A percentile compares a stretch with the other conserved stretches of the same genome.
Evolutionary conservation across 2,329 filamentous ascomycete genomes (phyloP).

Genomic region (Cadophora gregata): DNA sequence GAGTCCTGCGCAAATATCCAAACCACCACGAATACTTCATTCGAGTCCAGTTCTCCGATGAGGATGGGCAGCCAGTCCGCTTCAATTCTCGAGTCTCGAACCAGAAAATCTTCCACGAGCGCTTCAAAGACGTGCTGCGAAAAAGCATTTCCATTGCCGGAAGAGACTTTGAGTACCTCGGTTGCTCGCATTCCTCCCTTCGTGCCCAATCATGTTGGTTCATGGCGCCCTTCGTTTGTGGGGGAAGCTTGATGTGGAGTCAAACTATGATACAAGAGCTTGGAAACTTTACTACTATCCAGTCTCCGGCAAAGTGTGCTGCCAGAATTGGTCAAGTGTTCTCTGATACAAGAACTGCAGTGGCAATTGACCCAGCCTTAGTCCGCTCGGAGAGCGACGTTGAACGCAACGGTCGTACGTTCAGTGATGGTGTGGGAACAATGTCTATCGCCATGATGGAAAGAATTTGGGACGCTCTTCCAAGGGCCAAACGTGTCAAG

Average conservation of each 20-base stretch:
- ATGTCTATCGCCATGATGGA: conserved; percentile 66
- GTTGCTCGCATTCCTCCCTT: conserved; percentile 81
- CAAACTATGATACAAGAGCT: conserved; percentile 51
- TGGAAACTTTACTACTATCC: conserved; percentile 57
- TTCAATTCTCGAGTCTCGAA: conserved; percentile 60
- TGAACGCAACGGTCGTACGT: conserved; percentile 60
- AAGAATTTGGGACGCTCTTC: conserved; percentile 63
- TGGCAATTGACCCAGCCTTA: conserved; percentile 52
- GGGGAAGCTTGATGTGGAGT: conserved; percentile 43
- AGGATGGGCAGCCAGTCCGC: conserved; percentile 68
- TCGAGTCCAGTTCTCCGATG: conserved; percentile 75
- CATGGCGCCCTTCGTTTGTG: conserved; percentile 54
- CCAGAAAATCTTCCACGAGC: conserved; percentile 57
- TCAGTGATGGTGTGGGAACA: conserved; percentile 82
- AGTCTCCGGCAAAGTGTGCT: conserved; percentile 61
- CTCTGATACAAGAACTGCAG: conserved; percentile 72
- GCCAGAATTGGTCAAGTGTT: conserved; percentile 70
- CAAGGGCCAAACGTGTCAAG: conserved; percentile 50
- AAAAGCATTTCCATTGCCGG: conserved; percentile 68
- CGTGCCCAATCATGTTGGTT: conserved; percentile 75
- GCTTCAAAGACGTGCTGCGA: conserved; percentile 66
- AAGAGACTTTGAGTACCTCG: conserved; percentile 68
- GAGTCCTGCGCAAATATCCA: conserved; percentile 71
- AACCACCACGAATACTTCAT: conserved; percentile 67
- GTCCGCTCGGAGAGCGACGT: conserved; percentile 57